These are phyloP conservation scores for Plectosphaerella plurivora DNA, from an alignment of 2,329 filamentous ascomycete species.

Conservation along the genomic window DNA sequence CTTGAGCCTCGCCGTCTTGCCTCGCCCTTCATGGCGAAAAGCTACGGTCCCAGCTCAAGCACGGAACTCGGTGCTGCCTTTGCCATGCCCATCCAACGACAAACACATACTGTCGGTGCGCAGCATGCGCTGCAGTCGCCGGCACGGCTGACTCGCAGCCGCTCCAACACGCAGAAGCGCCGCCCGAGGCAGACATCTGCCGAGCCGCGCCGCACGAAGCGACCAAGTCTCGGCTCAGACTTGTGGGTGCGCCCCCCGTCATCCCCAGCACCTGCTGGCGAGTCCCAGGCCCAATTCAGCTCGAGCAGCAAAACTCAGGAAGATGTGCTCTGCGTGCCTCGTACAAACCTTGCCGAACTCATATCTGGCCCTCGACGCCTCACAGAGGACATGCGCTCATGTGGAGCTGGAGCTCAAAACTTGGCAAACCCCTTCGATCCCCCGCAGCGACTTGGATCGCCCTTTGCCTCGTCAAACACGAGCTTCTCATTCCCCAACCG, in stretches of 20 bases:
- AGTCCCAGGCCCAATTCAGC: conserved; percentile 18
- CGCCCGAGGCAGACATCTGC: conserved; percentile 40
- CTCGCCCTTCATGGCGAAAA: conserved; percentile 53
- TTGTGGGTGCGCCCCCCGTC: conserved; percentile 33
- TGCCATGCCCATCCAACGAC: conserved; percentile 27
- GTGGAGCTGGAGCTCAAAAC: background rate
- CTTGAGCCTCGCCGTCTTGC: conserved; percentile 35
- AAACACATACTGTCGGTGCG: conserved; percentile 44
- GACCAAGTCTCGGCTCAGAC: conserved; percentile 50
- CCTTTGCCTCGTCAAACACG: conserved; percentile 45
- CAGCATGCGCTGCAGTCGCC: conserved; percentile 50
- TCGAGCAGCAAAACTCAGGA: conserved; percentile 24
- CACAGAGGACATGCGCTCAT: background rate
- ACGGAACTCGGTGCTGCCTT: conserved; percentile 37
- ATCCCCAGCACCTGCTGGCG: background rate
- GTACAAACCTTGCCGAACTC: conserved; percentile 35
- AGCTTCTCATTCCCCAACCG: conserved; percentile 60
- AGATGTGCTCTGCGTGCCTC: conserved; percentile 35
- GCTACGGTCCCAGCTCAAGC: conserved; percentile 60
- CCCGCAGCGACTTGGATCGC: conserved; percentile 53
- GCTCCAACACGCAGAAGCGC: conserved; percentile 51
- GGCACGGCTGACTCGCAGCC: conserved; percentile 43
- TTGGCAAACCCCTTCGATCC: conserved; percentile 24
- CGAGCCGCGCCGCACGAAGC: conserved; percentile 44
- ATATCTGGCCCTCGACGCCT: conserved; percentile 19